Evolutionary conservation across 441 rosid species (phyloP), one percentile per base, ranked within the genome.

Genomic region (Pelargonium cotyledonis): DNA sequence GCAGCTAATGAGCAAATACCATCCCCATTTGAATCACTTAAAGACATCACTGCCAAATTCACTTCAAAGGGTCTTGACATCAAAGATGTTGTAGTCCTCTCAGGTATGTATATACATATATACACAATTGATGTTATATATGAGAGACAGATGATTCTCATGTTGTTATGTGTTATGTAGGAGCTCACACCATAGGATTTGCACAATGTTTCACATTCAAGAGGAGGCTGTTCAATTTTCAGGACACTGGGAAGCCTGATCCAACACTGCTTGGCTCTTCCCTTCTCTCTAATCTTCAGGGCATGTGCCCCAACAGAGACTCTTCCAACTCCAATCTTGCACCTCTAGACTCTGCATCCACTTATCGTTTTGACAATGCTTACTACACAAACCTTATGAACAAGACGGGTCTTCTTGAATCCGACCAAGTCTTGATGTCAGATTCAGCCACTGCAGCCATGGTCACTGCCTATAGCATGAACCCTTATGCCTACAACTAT

Each of bases 201-300:
- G 91, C 95, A 38, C 95, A 85, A 67, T 89, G 95, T 75, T 81
- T 80, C 81, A 77, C 86, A 14, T 83, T 89, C 84, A 89, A 87
- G 81, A 66, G 78, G 41, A 81, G 90, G 79, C 80, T 89, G 43
- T 89, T 85, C 80, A 67, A 89, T 78, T 84, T 84, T 4, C 73
- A 68, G 9, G 81, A 87, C 29, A 75, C 88, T 0, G 89, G 88
- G 11, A 70, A 81, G 60, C 89, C 91, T 8, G 91, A 87, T 67
- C 91, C 90, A 11, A 40, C 72, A 2, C 84, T 88, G 0, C 60
- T 53, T 14, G 89, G 80, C 65, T 19, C 81, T 61, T 79, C 85
- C n/a, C 58, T 86, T n/a, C 83, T 84, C n/a, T 80, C 78, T 62
- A 81, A 76, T 49, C 69, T 87, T 61, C 86, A 83, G 65, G 72